These are phyloP conservation scores for Penicillium subrubescens DNA, from an alignment of 495 filamentous ascomycete species.

Conservation along the genomic window DNA sequence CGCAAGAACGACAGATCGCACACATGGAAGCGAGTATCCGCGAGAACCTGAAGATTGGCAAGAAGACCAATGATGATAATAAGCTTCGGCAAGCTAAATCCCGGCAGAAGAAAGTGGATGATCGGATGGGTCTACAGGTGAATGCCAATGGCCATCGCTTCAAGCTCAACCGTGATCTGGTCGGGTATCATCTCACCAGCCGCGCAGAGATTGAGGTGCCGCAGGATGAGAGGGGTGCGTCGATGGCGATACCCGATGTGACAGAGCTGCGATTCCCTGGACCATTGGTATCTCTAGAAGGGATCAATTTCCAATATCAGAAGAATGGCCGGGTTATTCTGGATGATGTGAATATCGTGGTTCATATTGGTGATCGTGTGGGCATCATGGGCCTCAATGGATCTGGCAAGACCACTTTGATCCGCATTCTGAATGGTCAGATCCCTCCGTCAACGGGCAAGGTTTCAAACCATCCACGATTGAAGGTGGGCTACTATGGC, in stretches of 20 bases:
- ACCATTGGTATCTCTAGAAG: constrained; percentile 67
- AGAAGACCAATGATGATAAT: constrained; percentile 74
- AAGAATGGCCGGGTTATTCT: constrained; percentile 43
- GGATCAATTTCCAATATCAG: constrained; percentile 61
- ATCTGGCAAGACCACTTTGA: constrained; percentile 71
- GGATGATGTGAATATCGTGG: constrained; percentile 61
- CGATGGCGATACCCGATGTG: constrained; percentile 59
- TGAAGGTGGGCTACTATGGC: constrained; percentile 73
- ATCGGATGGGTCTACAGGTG: constrained; percentile 74
- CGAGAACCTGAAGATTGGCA: constrained; percentile 68
- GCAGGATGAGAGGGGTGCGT: constrained; percentile 60
- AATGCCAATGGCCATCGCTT: constrained; percentile 70
- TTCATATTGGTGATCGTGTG: constrained; percentile 69
- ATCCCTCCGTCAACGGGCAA: constrained; percentile 52
- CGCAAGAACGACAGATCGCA: constrained; percentile 72
- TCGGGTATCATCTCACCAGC: constrained; percentile 56
- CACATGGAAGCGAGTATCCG: constrained; percentile 76
- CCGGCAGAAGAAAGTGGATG: constrained; percentile 78
- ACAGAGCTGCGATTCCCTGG: constrained; percentile 74
- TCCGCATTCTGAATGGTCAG: constrained; percentile 55
- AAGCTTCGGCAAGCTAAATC: constrained; percentile 77
- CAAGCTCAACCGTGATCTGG: constrained; percentile 74
- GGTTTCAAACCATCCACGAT: constrained; percentile 61
- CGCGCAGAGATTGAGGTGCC: constrained; percentile 72
- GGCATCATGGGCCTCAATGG: constrained; percentile 76